Percentiles rank a stretch among this genome's conserved stretches.
These are phyloP conservation scores for Mycoemilia scoparia DNA, from an alignment of 192 early-diverging fungal genomes.

Conservation along the genomic window DNA sequence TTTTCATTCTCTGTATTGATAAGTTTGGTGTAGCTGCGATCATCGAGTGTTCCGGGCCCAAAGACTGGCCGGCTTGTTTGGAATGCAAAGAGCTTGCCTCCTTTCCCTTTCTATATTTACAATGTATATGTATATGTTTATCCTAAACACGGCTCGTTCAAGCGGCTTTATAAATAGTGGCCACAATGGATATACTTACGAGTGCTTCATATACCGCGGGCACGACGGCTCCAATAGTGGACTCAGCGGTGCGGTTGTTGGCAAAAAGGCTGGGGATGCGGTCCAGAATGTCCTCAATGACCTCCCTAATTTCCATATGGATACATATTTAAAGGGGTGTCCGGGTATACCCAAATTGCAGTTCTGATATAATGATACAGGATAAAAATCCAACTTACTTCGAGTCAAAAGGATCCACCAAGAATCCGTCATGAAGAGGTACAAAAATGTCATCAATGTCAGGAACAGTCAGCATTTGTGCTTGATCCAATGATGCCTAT, in stretches of 20 bases:
- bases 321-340: conserved; percentile 21
- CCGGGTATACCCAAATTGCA: not conserved
- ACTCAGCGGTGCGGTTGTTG: conserved; percentile 49
- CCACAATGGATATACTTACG: too few species aligned
- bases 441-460: conserved; percentile 90
- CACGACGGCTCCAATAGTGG: conserved; percentile 64
- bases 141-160: not conserved
- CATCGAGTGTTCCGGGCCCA: conserved; percentile 75
- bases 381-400: conserved; percentile 23
- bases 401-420: conserved; percentile 72
- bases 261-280: conserved; percentile 67
- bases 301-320: too few species aligned
- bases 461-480: conserved; percentile 87
- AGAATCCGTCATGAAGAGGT: conserved; percentile 75
- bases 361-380: not conserved
- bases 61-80: conserved; percentile 70
- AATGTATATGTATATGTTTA: conserved; percentile 6
- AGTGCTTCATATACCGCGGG: conserved; percentile 57
- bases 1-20: conserved; percentile 87
- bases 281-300: conserved; percentile 69
- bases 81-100: conserved; percentile 82
- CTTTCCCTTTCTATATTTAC: conserved; percentile 46
- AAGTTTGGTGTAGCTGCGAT: conserved; percentile 76
- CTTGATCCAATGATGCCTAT: conserved; percentile 62
- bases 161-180: conserved; percentile 35